phyloP scores from a whole-genome alignment of 805 yeast species.

The Metschnikowia cubensis region DNA sequence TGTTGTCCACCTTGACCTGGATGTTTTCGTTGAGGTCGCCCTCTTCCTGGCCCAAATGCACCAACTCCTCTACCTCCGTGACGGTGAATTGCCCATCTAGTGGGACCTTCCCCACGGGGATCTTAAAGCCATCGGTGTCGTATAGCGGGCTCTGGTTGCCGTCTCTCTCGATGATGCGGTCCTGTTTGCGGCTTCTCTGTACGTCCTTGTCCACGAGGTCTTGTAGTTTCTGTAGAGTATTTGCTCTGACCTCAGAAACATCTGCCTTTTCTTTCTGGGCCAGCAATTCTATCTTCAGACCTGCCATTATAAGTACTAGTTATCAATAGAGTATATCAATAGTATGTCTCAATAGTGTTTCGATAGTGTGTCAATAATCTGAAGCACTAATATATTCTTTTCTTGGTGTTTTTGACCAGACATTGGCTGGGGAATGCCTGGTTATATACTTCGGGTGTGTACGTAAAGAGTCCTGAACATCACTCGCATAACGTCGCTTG shows the following conservation, averaged over 20 bases:
- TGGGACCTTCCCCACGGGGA: constrained; percentile 38
- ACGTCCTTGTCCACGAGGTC: constrained; percentile 22
- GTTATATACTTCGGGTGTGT: not conserved
- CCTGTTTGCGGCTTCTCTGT: not conserved
- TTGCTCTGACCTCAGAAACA: constrained; percentile 10
- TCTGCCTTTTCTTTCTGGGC: constrained; percentile 22
- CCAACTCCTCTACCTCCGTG: constrained; percentile 27
- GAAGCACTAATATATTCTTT: no score
- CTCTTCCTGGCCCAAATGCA: constrained; percentile 29
- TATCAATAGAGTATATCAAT: no score
- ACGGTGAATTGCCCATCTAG: constrained; percentile 40
- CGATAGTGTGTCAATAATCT: no score
- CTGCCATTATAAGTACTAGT: constrained; percentile 1
- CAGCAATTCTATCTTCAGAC: constrained; percentile 22
- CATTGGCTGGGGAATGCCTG: not conserved
- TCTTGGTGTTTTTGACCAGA: no score
- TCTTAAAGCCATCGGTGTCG: constrained; percentile 35
- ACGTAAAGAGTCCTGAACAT: not conserved
- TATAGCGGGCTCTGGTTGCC: constrained; percentile 7
- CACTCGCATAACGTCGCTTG: not conserved
- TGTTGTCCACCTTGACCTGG: constrained; percentile 23
- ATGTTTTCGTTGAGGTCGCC: constrained; percentile 26
- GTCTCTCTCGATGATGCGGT: constrained; percentile 2
- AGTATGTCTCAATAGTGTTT: no score
- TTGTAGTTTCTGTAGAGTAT: constrained; percentile 25